Evolutionary conservation across 192 early-diverging fungal species (phyloP).

Genomic region (Gryganskiella cystojenkinii): DNA sequence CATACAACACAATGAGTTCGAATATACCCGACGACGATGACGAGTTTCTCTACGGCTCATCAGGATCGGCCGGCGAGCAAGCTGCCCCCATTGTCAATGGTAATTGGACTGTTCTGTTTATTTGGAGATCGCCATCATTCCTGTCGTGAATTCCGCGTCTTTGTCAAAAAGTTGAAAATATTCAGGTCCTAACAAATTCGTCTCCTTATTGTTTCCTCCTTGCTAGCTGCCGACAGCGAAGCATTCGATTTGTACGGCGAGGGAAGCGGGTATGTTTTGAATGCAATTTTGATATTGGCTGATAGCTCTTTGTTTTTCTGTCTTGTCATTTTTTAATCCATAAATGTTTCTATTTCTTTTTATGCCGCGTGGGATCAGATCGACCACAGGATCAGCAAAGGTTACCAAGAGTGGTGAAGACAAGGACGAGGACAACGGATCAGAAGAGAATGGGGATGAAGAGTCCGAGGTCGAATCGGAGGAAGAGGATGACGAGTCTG

Average conservation of each 20-base stretch:
- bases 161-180: no score
- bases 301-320: background rate
- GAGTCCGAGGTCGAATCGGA: slow-evolving; percentile 66
- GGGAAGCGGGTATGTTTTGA: slow-evolving; percentile 22
- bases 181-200: no score
- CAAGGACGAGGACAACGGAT: slow-evolving; percentile 27
- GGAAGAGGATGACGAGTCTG: slow-evolving; percentile 73
- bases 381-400: background rate
- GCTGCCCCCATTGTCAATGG: slow-evolving; percentile 5
- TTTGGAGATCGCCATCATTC: no score
- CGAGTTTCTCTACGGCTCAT: slow-evolving; percentile 50
- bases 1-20: no score
- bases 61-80: slow-evolving; percentile 11
- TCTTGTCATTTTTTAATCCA: background rate
- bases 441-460: slow-evolving; percentile 45
- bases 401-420: slow-evolving; percentile 1
- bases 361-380: background rate
- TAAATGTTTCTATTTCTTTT: background rate
- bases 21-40: slow-evolving; percentile 49
- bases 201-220: background rate
- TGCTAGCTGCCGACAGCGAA: slow-evolving; percentile 38
- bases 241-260: slow-evolving; percentile 48
- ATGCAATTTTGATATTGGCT: background rate
- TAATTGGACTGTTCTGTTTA: no score
- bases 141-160: no score